phyloP scores from a whole-genome alignment of 306 rosid genomes.

The Vicia sativa region DNA sequence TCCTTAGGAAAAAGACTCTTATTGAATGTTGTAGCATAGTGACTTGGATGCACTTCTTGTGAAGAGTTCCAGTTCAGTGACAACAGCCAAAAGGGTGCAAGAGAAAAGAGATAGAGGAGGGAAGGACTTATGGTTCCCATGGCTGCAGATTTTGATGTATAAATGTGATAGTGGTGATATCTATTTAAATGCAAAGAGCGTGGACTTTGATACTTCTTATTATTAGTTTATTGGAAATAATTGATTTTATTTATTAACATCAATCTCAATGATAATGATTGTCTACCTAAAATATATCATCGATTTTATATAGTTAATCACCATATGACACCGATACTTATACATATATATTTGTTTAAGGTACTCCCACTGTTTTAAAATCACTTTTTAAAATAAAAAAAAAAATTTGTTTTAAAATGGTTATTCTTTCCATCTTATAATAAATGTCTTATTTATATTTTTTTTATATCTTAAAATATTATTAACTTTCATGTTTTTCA shows the following conservation, averaged over 20 bases:
- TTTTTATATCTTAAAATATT: no score
- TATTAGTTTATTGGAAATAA: neutral
- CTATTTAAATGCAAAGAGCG: constrained; percentile 19
- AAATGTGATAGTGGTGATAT: neutral
- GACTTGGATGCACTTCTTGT: constrained; percentile 2
- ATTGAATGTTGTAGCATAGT: constrained; percentile 34
- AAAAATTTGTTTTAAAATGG: no score
- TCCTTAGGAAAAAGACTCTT: constrained; percentile 40
- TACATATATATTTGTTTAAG: no score
- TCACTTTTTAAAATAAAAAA: no score
- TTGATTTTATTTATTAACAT: neutral
- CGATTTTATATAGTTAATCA: no score
- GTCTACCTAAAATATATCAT: no score
- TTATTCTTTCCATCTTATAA: no score
- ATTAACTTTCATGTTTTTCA: no score
- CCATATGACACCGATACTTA: no score
- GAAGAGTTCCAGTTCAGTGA: neutral
- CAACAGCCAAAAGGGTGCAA: constrained; percentile 9
- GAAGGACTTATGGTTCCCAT: constrained; percentile 8
- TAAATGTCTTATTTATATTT: no score
- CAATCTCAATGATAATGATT: neutral
- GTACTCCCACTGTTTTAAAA: no score
- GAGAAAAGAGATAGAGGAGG: neutral
- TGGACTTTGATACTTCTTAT: neutral
- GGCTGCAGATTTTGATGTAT: neutral